Base-by-base conservation (phyloP, 352 stramenopile genomes). In the Saprolegnia diclina region DNA sequence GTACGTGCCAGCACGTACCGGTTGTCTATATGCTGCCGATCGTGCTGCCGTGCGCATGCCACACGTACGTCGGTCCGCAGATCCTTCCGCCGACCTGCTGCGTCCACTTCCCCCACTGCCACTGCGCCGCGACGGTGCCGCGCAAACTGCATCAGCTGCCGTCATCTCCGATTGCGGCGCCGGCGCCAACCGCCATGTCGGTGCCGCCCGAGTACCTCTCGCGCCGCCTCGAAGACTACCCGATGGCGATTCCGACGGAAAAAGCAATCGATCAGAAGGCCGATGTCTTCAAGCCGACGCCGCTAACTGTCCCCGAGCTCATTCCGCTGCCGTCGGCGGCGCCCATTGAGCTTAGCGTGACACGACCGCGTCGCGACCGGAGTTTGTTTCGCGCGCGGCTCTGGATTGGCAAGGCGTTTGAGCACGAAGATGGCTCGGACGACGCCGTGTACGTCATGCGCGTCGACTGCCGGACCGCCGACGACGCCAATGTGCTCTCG, bases 371-470 rank as follows among this genome's bases (percentile, higher is more conserved):
- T 37, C 73, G 73, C 32, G 76, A 91, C 40, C 82, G 82, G 67
- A 75, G 73, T 35, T 70, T 93, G 10, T 44, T 73, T 7, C 62
- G 83, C 21, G 78, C 85, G 37, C 84, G 77, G 52, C 82, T 93
- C 55, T 82, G 85, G 22, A 79, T 93, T n/a, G 85, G 85, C 56
- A 93, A 93, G 67, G 82, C 83, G 46, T 89, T 87, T 54, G 52
- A 82, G 56, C 79, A 85, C 54, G 45, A 70, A 0, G 65, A 81
- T 21, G 72, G 67, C 37, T 71, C 66, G 0, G 68, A 81, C 21
- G 85, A 93, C 59, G 29, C 29, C 29, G 76, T 85, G 44, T 93
- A 92, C 71, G 76, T 93, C 26, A 75, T 93, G 19, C 83, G 85
- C 24, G 79, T 93, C 24, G 85, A 93, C 74, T 91, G 83, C 61